Base-by-base conservation (phyloP, 1,139 yeast species). In the Debaryomycetaceae sp. region DNA sequence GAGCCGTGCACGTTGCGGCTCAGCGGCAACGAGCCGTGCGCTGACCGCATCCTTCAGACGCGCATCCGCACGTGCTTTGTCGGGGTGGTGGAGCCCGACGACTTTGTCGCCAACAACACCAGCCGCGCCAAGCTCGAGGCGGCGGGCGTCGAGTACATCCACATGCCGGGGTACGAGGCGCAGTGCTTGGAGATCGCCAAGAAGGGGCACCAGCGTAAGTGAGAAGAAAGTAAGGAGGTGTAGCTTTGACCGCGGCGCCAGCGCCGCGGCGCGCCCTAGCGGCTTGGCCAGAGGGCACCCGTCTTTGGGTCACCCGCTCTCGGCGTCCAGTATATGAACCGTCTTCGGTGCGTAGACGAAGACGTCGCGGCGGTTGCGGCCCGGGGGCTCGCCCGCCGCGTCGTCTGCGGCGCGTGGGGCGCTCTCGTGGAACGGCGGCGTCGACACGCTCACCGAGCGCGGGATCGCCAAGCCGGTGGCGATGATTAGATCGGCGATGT, bases 1-100 rank as follows among this genome's bases (percentile, higher is more conserved):
- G 99, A 93, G 48, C 99, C 99, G 1, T 93, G 99, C 51, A 80
- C 95, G 2, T 72, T 75, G 36, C 65, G 99, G 34, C 62, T 91
- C 24, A 88, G 96, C 53, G 98, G 98, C 1, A 89, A 89, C 45
- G 51, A 69, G 32, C 96, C 98, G 0, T 91, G 99, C 56, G 78
- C 78, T 2, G 89, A 88, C 40, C 68, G 97, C 25, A 78, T 91
- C 7, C 48, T 86, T 27, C 62, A 57, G 2, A 55, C 78, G 2
- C 51, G 48, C 12, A 81, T 91, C 37, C 69, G 66, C 20, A 74
- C 91, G 0, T 89, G 89, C 23, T 88, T 83, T 57, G 96, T 91
- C 5, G 98, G 98, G 1, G 94, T 88, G 1, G 53, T 79, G 39
- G 99, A 93, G 54, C 98, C 98, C 0, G 82, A 77, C 25, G 83